Evolutionary conservation across 257 asterid species (phyloP), one percentile per base, ranked within the genome.

Genomic region (Solanum etuberosum): DNA sequence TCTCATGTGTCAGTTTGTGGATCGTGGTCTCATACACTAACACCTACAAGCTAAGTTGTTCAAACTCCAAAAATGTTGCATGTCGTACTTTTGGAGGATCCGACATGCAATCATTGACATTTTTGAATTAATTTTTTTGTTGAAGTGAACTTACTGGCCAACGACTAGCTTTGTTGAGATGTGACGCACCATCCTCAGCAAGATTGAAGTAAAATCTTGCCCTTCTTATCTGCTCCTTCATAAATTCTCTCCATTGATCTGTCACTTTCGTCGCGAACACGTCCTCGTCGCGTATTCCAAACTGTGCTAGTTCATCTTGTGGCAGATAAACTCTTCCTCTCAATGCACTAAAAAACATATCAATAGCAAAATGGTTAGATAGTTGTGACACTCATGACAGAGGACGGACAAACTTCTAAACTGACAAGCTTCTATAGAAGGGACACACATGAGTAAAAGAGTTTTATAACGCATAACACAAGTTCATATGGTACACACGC

Each of bases 301-400:
- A 95, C 88, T 86, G 90, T 2, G 92, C 91, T 0, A 94, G 95
- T 83, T 95, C 98, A 18, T 94, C 97, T 92, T 94, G 98, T 6
- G 98, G 98, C 83, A 95, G 97, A 90, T 95, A 95, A 43, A 95
- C 89, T 86, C 98, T 95, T 61, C 97, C 98, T 90, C 98, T 91
- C 61, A 87, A 86, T 59, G 97, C 97, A 90, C 96, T 95, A 89
- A 63, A 76, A 87, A 42, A 6, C 32, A 65, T 10, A 73, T n/a
- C 11, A 65, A 6, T 14, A 48, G 42, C 16, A 38, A 38, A 25
- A 65, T 14, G 0, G 29, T 59, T 25, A 84, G 40, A 84, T 10
- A 35, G 51, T 16, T 18, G 42, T 71, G 12, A 67, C 4, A 15
- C 21, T 27, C 74, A 29, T 27, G 37, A 15, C n/a, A 16, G 7